These are phyloP conservation scores for Diaporthe sp. DNA, from an alignment of 2,329 filamentous ascomycete species.

Conservation along the genomic window DNA sequence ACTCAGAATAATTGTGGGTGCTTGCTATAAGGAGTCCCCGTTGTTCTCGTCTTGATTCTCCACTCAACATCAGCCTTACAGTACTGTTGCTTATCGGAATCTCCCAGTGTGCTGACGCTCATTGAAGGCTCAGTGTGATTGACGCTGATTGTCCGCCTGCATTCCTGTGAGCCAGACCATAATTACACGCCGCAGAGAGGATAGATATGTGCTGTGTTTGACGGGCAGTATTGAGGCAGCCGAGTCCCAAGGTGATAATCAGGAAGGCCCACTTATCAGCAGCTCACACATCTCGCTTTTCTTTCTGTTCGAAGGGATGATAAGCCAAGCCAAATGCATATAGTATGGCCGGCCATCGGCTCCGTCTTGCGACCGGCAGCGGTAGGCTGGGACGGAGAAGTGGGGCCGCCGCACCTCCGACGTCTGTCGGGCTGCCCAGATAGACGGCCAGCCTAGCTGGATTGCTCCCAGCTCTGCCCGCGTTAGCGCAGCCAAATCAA, in stretches of 20 bases:
- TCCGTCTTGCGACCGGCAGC: constrained; percentile 8
- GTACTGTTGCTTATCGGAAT: not conserved
- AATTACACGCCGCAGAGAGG: not conserved
- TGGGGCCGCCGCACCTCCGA: constrained; percentile 18
- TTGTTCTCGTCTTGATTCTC: not conserved
- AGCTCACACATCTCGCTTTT: not conserved
- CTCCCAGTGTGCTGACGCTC: not conserved
- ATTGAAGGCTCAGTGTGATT: not conserved
- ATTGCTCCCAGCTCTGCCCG: not conserved
- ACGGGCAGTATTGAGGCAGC: not conserved
- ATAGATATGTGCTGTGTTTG: not conserved
- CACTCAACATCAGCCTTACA: not conserved
- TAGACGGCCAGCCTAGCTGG: not conserved
- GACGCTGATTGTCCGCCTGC: not conserved
- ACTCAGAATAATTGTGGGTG: not conserved
- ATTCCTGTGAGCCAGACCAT: not conserved
- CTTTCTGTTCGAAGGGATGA: not conserved
- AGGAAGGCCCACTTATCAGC: not conserved
- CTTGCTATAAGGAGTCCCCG: not conserved
- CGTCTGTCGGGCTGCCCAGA: constrained; percentile 13
- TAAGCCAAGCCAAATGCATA: too few relatives aligned
- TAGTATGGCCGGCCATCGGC: not conserved
- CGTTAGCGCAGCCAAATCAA: constrained; percentile 23
- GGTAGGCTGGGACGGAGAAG: constrained; percentile 3
- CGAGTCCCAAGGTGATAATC: not conserved